A percentile compares a stretch with the other conserved stretches of the same genome.
Evolutionary conservation across 495 filamentous ascomycete genomes (phyloP).

Genomic region (Daldinia loculata): DNA sequence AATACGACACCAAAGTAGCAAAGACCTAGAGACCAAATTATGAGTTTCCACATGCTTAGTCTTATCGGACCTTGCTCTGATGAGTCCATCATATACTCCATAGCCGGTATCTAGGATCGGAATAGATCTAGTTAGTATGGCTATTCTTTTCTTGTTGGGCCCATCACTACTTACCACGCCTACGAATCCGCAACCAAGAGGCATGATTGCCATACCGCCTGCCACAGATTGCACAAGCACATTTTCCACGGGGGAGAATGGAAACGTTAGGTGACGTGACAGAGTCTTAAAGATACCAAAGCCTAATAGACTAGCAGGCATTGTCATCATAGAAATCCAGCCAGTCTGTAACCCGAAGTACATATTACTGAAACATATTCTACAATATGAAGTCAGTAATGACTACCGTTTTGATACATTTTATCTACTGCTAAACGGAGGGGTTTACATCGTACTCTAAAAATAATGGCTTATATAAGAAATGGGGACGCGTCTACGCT

Average conservation of each 20-base stretch:
- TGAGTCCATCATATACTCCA: conserved; percentile 81
- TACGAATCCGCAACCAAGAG: conserved; percentile 93
- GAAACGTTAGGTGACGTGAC: conserved; percentile 71
- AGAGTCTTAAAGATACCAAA: conserved; percentile 93
- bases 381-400: conserved; percentile 8
- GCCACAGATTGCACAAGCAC: conserved; percentile 97
- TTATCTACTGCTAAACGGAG: background rate
- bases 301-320: conserved; percentile 95
- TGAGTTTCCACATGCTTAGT: conserved; percentile 75
- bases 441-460: background rate
- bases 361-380: conserved; percentile 40
- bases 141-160: background rate
- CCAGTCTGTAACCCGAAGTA: conserved; percentile 98
- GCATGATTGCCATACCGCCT: conserved; percentile 95
- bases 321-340: conserved; percentile 68
- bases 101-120: conserved; percentile 71
- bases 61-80: conserved; percentile 80
- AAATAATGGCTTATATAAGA: background rate
- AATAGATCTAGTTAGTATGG: conserved; percentile 42
- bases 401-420: conserved; percentile 1
- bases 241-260: conserved; percentile 95
- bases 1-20: conserved; percentile 97
- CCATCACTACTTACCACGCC: conserved; percentile 62
- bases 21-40: conserved; percentile 88
- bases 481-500: background rate